phyloP scores from a whole-genome alignment of 2,329 filamentous ascomycete genomes.

The Penicillium freii region DNA sequence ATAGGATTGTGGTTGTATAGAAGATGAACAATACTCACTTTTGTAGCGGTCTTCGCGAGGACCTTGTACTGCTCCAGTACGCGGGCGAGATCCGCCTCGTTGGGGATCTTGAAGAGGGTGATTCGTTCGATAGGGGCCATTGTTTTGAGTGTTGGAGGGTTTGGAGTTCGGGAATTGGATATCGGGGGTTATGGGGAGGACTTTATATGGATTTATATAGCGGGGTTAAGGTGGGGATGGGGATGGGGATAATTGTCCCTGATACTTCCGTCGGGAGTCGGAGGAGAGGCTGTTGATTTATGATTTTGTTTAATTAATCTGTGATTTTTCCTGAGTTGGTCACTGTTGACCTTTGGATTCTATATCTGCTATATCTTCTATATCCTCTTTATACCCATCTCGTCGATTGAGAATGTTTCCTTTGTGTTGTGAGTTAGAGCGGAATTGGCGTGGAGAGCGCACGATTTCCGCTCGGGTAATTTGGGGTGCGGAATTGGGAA shows the following conservation, averaged over 20 bases:
- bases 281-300: neutral
- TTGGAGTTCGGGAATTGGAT: neutral
- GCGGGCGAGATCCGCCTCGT: slow-evolving; percentile 44
- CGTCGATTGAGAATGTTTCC: neutral
- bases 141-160: slow-evolving; percentile 4
- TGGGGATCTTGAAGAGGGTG: slow-evolving; percentile 55
- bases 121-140: slow-evolving; percentile 50
- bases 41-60: slow-evolving; percentile 44
- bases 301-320: neutral
- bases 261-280: neutral
- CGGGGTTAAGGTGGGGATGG: neutral
- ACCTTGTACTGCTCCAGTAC: slow-evolving; percentile 48
- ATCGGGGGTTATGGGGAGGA: neutral
- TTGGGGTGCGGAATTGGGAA: slow-evolving; percentile 3
- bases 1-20: neutral
- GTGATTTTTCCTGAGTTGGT: neutral
- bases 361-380: neutral
- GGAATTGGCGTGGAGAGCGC: neutral
- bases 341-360: neutral
- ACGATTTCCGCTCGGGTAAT: slow-evolving; percentile 4
- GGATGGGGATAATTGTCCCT: neutral
- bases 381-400: neutral
- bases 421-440: neutral
- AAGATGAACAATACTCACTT: slow-evolving; percentile 34
- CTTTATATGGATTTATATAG: neutral